Percentiles rank a stretch among this genome's conserved stretches.
phyloP scores from a whole-genome alignment of 257 asterid species.

The Catharanthus roseus region DNA sequence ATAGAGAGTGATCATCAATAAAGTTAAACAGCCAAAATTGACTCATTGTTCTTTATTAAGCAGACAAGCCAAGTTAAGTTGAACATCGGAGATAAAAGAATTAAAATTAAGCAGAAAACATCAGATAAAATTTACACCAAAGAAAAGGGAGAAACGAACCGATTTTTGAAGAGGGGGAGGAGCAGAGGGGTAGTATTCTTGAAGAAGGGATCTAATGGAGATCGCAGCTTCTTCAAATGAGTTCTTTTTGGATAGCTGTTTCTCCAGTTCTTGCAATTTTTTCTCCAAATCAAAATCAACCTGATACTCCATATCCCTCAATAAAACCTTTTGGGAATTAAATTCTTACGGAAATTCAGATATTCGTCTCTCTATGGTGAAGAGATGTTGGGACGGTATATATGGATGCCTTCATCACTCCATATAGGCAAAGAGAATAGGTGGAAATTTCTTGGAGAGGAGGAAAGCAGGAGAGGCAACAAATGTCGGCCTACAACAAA shows the following conservation, averaged over 20 bases:
- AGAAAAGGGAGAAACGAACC: slow-evolving; percentile 31
- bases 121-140: background rate
- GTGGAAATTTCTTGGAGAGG: slow-evolving; percentile 6
- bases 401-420: background rate
- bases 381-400: background rate
- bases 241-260: slow-evolving; percentile 67
- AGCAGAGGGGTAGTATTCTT: slow-evolving; percentile 60
- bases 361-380: background rate
- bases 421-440: background rate
- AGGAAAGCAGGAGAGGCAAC: slow-evolving; percentile 9
- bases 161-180: slow-evolving; percentile 59
- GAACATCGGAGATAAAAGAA: background rate
- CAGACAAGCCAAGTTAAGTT: background rate
- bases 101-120: background rate
- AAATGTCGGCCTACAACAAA: no score
- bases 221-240: slow-evolving; percentile 73
- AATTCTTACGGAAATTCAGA: background rate
- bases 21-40: background rate
- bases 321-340: background rate
- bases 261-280: slow-evolving; percentile 68
- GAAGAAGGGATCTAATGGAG: slow-evolving; percentile 64
- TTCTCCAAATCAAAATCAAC: slow-evolving; percentile 32
- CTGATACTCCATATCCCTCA: slow-evolving; percentile 30
- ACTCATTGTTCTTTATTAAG: background rate
- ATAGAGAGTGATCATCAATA: background rate